Conservation (phyloP, 2,329 filamentous ascomycete genomes). For the Xylariaceae sp. region DNA sequence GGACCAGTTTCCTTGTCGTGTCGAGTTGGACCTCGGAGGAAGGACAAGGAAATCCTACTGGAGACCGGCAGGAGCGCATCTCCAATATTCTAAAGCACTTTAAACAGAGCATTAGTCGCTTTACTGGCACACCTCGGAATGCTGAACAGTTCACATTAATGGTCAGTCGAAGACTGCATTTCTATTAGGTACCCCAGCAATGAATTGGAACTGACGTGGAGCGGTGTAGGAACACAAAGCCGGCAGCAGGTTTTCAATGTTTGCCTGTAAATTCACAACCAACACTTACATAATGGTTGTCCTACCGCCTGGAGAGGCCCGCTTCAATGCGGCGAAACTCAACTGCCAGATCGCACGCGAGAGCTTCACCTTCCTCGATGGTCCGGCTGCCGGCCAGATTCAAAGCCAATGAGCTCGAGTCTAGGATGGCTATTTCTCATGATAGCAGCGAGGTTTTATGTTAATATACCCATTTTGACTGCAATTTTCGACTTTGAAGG, state of each 20-base stretch:
- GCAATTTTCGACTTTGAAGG: no score
- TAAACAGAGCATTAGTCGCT: conserved; percentile 77
- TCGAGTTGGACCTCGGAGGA: conserved; percentile 78
- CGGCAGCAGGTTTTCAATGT: conserved; percentile 77
- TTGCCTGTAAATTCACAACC: conserved; percentile 91
- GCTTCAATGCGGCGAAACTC: conserved; percentile 84
- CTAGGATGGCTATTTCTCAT: no score
- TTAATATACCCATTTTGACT: no score
- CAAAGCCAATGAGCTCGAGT: conserved; percentile 15
- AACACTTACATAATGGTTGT: conserved; percentile 96
- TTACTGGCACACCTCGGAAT: conserved; percentile 75
- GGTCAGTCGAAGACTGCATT: conserved; percentile 22
- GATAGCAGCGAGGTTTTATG: no score
- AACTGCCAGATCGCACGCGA: conserved; percentile 85
- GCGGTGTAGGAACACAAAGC: conserved; percentile 63
- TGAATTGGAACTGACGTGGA: conserved; percentile 12
- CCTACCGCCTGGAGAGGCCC: conserved; percentile 83
- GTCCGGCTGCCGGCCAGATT: conserved; percentile 35
- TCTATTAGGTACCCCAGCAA: not conserved
- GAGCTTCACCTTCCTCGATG: conserved; percentile 69
- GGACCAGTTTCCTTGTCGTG: conserved; percentile 94
- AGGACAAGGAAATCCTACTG: conserved; percentile 77
- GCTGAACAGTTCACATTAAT: conserved; percentile 77
- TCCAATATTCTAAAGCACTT: conserved; percentile 98
- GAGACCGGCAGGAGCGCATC: conserved; percentile 88